Evolutionary conservation across 2,329 filamentous ascomycete genomes (phyloP), one percentile per base, ranked within the genome.

Genomic region (Sclerotinia borealis): DNA sequence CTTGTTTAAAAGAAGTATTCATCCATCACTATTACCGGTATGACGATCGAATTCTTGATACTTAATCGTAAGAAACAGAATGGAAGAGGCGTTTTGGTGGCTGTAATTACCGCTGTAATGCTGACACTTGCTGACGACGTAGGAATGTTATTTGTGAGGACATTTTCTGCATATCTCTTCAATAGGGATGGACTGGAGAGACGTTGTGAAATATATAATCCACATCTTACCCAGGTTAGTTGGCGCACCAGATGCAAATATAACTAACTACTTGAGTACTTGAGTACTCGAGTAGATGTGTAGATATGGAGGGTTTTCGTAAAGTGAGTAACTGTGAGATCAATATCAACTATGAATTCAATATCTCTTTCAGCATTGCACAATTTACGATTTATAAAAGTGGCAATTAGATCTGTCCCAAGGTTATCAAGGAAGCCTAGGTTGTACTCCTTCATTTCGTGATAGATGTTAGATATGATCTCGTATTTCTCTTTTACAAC

Each of bases 41-140:
- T 49, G 15, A 59, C n/a, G 31, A 59, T 59, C 41, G 29, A 36
- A 37, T 47, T 59, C 39, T 59, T 34, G 52, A 56, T 45, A 37
- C 27, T 31, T 43, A 15, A 27, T 59, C 29, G 37, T 27, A 50
- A 49, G 25, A 36, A 37, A 29, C 22, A 29, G 8, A 50, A 37
- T 27, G 22, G 45, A 49, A 27, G 34, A 27, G 56, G 56, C 43
- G 56, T 37, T 49, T 59, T 48, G 29, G 34, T 41, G 41, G n/a
- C 41, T 59, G 29, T n/a, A n/a, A 34, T 36, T 48, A 36, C 41
- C n/a, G 41, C 55, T 27, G 29, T n/a, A n/a, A 31, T 22, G 43
- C 43, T 49, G 56, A 59, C 43, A 59, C 56, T 59, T 37, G 55
- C 41, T 37, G 31, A 59, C 55, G 31, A 59, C 41, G 43, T 58